Evolutionary conservation across 331 rosid genomes (phyloP).

Genomic region (Ulmus americana): DNA sequence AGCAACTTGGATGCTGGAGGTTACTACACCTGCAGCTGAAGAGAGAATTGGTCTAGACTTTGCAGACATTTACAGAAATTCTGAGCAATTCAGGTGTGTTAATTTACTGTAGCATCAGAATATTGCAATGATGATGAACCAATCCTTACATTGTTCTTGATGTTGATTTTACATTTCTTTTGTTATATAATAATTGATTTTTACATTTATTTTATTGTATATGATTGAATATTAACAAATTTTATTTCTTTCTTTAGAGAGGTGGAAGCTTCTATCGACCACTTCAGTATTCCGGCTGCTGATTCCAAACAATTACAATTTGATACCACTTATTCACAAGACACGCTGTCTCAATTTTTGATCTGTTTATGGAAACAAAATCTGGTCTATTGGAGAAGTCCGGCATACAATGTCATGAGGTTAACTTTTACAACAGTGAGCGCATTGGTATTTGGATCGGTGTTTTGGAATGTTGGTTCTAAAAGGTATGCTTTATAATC

Average conservation of each 20-base stretch:
- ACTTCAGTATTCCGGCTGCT: conserved; percentile 43
- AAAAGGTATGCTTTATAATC: conserved; percentile 49
- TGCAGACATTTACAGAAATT: conserved; percentile 38
- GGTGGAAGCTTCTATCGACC: conserved; percentile 56
- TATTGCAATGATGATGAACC: no score
- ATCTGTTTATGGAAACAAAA: conserved; percentile 74
- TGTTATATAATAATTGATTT: no score
- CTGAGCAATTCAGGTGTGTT: conserved; percentile 54
- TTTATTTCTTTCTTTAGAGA: conserved; percentile 36
- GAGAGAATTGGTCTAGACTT: conserved; percentile 51
- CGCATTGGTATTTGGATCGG: conserved; percentile 63
- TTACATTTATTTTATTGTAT: not conserved
- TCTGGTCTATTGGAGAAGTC: conserved; percentile 91
- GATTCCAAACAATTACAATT: conserved; percentile 56
- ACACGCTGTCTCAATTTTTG: conserved; percentile 34
- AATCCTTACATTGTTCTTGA: no score
- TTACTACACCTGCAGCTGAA: conserved; percentile 69
- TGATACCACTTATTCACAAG: conserved; percentile 44
- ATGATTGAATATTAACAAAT: conserved; percentile 8
- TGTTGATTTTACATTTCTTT: not conserved
- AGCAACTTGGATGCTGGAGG: conserved; percentile 95
- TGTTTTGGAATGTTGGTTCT: conserved; percentile 64
- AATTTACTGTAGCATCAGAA: not conserved
- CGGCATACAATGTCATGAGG: conserved; percentile 69
- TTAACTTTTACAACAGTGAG: conserved; percentile 55